These are phyloP conservation scores for Durotheca rogersii DNA, from an alignment of 495 filamentous ascomycete species.

Conservation along the genomic window DNA sequence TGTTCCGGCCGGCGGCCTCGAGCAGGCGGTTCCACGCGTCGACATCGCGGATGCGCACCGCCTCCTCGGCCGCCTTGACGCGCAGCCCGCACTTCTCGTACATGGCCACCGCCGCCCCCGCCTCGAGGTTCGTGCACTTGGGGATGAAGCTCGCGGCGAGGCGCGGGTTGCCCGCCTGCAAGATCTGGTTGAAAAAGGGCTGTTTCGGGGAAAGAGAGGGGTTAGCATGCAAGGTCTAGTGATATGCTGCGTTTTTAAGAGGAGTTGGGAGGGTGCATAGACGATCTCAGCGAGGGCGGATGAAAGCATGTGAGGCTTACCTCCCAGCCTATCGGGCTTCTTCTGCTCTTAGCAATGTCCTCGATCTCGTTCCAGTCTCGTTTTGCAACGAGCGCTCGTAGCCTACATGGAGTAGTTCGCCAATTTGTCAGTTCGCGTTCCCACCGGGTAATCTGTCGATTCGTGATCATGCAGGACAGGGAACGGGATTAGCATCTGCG, in stretches of 20 bases:
- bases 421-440: too few relatives aligned
- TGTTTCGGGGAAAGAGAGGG: constrained; percentile 39
- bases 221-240: constrained; percentile 5
- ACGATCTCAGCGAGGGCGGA: constrained; percentile 3
- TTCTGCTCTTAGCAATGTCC: constrained; percentile 68
- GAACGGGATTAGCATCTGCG: too few relatives aligned
- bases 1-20: constrained; percentile 46
- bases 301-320: constrained; percentile 46
- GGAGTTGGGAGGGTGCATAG: neutral
- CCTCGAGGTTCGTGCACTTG: constrained; percentile 67
- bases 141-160: constrained; percentile 81
- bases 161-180: constrained; percentile 87
- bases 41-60: constrained; percentile 75
- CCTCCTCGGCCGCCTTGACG: constrained; percentile 89
- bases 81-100: constrained; percentile 94
- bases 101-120: constrained; percentile 77
- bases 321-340: constrained; percentile 97
- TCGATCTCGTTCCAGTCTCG: constrained; percentile 92
- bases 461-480: neutral
- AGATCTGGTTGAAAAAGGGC: constrained; percentile 88
- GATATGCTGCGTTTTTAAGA: neutral
- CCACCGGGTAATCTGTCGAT: too few relatives aligned
- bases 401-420: constrained; percentile 41
- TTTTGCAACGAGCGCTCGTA: constrained; percentile 84
- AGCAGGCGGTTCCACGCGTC: constrained; percentile 53